Conservation (phyloP, 768 basidiomycete species). For the Daedaleopsis nitida region DNA sequence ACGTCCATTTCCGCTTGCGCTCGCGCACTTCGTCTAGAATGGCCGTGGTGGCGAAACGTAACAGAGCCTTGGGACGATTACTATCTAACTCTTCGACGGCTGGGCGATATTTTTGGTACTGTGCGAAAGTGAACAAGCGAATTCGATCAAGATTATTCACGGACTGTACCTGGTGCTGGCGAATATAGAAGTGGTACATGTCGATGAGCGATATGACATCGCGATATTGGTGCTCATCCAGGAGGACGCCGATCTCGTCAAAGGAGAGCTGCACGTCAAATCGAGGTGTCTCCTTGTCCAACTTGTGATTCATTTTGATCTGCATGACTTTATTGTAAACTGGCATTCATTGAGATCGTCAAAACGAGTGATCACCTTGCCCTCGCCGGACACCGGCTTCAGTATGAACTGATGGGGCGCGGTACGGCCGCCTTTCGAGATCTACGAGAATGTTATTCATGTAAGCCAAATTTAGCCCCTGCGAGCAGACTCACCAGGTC, state of each 20-base stretch:
- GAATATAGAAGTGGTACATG: constrained; percentile 94
- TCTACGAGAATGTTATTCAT: constrained; percentile 35
- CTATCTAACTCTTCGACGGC: constrained; percentile 55
- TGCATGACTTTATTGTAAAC: constrained; percentile 31
- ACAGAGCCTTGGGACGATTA: constrained; percentile 67
- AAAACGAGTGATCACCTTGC: constrained; percentile 56
- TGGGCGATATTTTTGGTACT: constrained; percentile 87
- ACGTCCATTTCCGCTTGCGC: constrained; percentile 83
- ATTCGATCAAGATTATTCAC: not conserved
- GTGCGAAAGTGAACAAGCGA: constrained; percentile 6
- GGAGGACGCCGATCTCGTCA: constrained; percentile 87
- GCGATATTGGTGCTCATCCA: constrained; percentile 94
- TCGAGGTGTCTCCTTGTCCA: constrained; percentile 73
- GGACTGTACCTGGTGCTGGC: constrained; percentile 69
- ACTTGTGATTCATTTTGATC: constrained; percentile 82
- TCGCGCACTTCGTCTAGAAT: constrained; percentile 85
- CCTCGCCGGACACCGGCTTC: constrained; percentile 94
- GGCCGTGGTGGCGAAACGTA: constrained; percentile 78
- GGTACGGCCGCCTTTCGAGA: constrained; percentile 47
- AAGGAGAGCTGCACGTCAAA: constrained; percentile 88
- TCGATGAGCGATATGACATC: constrained; percentile 91
- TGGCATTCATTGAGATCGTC: not conserved
- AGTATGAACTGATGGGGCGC: constrained; percentile 89
- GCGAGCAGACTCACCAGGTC: constrained; percentile 54
- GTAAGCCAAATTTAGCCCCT: not conserved